Evolutionary conservation across 2,329 filamentous ascomycete genomes (phyloP).

Genomic region (Colletotrichum melonis): DNA sequence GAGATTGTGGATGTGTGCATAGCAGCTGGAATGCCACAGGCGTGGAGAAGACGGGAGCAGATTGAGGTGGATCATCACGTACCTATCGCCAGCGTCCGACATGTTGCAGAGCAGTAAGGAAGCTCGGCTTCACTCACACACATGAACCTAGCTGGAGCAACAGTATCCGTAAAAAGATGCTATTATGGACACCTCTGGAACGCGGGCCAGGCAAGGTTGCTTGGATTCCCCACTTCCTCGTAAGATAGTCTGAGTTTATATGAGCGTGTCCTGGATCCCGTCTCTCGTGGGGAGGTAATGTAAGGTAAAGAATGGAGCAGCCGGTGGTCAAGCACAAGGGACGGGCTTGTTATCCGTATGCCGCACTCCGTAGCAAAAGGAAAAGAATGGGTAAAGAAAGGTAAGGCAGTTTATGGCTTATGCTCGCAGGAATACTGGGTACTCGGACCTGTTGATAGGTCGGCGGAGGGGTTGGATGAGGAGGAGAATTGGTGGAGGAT

Average conservation of each 20-base stretch:
- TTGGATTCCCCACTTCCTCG: conserved; percentile 27
- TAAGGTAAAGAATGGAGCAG: conserved; percentile 23
- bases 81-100: conserved; percentile 51
- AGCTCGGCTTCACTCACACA: conserved; percentile 17
- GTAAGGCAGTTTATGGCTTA: conserved; percentile 25
- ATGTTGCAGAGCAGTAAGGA: conserved; percentile 40
- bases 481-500: not conserved
- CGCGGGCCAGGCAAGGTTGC: conserved; percentile 26
- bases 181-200: not conserved
- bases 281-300: conserved; percentile 1
- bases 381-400: not conserved
- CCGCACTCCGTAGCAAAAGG: not conserved
- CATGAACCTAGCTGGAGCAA: not conserved
- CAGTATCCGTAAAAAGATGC: not conserved
- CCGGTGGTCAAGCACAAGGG: conserved; percentile 10
- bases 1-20: not conserved
- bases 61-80: conserved; percentile 35
- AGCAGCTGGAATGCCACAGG: conserved; percentile 6
- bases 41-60: not conserved
- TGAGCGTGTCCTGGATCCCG: conserved; percentile 10
- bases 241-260: conserved; percentile 34
- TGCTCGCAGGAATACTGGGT: conserved; percentile 16
- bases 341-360: not conserved
- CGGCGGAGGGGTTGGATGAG: not conserved
- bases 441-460: conserved; percentile 23